Conservation (phyloP, 1,284 basidiomycete species). For the Lignosus rhinocerotis region DNA sequence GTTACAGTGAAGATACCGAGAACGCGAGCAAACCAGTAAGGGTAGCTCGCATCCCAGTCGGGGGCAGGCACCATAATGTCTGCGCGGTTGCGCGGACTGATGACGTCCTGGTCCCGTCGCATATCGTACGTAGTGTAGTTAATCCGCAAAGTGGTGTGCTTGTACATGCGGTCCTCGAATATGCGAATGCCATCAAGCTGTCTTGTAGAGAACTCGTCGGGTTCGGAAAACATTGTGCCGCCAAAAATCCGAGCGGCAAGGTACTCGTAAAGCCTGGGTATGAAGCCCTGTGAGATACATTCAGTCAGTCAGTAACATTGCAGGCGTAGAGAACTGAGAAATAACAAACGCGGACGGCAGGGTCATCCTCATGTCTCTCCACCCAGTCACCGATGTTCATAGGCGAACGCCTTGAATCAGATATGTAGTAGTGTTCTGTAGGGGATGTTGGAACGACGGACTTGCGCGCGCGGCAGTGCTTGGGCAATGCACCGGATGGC, state of each 20-base stretch:
- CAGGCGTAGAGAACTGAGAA: background rate
- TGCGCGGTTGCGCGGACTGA: conserved; percentile 34
- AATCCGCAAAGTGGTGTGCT: conserved; percentile 30
- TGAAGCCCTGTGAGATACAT: conserved; percentile 1
- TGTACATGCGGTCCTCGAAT: conserved; percentile 29
- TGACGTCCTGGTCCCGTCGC: conserved; percentile 35
- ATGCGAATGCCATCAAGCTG: conserved; percentile 15
- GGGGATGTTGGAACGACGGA: background rate
- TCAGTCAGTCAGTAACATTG: too few relatives aligned
- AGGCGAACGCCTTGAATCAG: background rate
- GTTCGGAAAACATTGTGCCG: background rate
- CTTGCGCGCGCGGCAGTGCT: too few relatives aligned
- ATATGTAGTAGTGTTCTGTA: background rate
- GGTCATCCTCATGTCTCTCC: background rate
- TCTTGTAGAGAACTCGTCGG: conserved; percentile 7
- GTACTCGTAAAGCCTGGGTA: background rate
- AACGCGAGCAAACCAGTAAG: conserved; percentile 25
- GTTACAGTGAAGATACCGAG: conserved; percentile 28
- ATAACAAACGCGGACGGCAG: conserved; percentile 1
- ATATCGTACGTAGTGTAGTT: conserved; percentile 48
- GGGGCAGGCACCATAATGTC: conserved; percentile 37
- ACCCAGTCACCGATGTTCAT: background rate
- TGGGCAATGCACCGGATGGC: too few relatives aligned
- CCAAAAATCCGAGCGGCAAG: background rate
- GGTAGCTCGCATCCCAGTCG: conserved; percentile 23